phyloP scores from a whole-genome alignment of 495 filamentous ascomycete genomes.

The Podospora conica region DNA sequence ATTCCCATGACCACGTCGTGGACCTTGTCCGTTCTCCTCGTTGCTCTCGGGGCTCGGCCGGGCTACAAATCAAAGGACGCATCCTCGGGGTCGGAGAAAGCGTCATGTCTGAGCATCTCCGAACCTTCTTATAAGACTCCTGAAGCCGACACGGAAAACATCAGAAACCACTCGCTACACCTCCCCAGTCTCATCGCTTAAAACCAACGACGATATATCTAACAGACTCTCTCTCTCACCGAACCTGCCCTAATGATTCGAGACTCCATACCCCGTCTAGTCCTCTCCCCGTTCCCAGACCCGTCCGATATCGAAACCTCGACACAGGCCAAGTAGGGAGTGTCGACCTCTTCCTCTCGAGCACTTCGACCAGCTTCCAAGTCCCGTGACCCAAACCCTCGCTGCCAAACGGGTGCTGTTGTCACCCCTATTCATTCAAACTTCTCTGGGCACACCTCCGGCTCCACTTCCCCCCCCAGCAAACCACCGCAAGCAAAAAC shows the following conservation, averaged over 20 bases:
- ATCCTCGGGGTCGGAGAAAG: background rate
- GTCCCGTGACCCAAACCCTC: background rate
- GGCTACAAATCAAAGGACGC: background rate
- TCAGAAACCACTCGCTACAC: background rate
- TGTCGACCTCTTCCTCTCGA: background rate
- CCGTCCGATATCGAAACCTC: slow-evolving; percentile 3
- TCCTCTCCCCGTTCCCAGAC: slow-evolving; percentile 7
- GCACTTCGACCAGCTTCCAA: background rate
- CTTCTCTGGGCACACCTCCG: background rate
- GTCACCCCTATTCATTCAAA: background rate
- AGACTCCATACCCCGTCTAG: background rate
- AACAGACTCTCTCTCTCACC: background rate
- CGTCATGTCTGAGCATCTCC: background rate
- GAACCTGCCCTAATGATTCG: slow-evolving; percentile 6
- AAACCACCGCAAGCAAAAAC: background rate
- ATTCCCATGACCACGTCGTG: background rate
- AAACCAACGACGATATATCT: background rate
- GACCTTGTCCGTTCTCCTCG: background rate
- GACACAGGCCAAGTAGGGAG: background rate
- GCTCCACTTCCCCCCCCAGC: background rate
- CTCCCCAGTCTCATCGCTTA: background rate
- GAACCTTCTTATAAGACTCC: background rate
- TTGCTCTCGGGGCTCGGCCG: background rate
- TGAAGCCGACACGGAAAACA: background rate
- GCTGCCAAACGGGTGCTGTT: background rate